A percentile compares a stretch with the other conserved stretches of the same genome.
These are phyloP conservation scores for Sclerotinia spermophila DNA, from an alignment of 2,329 filamentous ascomycete species.

Conservation along the genomic window DNA sequence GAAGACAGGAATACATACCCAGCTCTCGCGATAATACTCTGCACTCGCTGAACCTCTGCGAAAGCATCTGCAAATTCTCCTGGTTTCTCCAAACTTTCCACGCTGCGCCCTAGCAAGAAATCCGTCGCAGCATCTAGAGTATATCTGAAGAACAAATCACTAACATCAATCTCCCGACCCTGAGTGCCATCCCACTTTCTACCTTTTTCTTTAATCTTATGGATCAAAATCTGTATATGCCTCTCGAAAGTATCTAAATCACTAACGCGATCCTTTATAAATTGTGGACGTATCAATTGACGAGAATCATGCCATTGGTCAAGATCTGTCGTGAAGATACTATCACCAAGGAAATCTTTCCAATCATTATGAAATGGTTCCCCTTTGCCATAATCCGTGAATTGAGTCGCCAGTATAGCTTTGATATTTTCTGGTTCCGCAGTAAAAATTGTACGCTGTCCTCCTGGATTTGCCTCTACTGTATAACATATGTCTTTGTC, in stretches of 20 bases:
- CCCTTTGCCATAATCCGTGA: slow-evolving; percentile 81
- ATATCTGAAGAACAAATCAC: slow-evolving; percentile 77
- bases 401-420: slow-evolving; percentile 83
- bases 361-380: slow-evolving; percentile 70
- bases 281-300: slow-evolving; percentile 81
- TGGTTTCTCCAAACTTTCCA: slow-evolving; percentile 54
- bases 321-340: slow-evolving; percentile 79
- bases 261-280: slow-evolving; percentile 78
- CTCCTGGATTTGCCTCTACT: slow-evolving; percentile 46
- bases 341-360: slow-evolving; percentile 70
- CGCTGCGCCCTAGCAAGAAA: slow-evolving; percentile 76
- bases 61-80: slow-evolving; percentile 78
- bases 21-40: slow-evolving; percentile 62
- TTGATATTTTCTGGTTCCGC: slow-evolving; percentile 88
- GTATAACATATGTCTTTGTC: slow-evolving; percentile 48
- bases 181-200: slow-evolving; percentile 47
- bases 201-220: slow-evolving; percentile 58
- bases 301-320: slow-evolving; percentile 74
- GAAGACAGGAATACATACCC: slow-evolving; percentile 44
- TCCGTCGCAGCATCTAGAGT: slow-evolving; percentile 84
- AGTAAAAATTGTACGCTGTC: slow-evolving; percentile 56
- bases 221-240: slow-evolving; percentile 71
- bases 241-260: slow-evolving; percentile 78
- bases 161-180: slow-evolving; percentile 63
- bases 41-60: slow-evolving; percentile 70